These are phyloP conservation scores for Simmondsia chinensis DNA, from an alignment of 148 eudicot species.

Conservation along the genomic window DNA sequence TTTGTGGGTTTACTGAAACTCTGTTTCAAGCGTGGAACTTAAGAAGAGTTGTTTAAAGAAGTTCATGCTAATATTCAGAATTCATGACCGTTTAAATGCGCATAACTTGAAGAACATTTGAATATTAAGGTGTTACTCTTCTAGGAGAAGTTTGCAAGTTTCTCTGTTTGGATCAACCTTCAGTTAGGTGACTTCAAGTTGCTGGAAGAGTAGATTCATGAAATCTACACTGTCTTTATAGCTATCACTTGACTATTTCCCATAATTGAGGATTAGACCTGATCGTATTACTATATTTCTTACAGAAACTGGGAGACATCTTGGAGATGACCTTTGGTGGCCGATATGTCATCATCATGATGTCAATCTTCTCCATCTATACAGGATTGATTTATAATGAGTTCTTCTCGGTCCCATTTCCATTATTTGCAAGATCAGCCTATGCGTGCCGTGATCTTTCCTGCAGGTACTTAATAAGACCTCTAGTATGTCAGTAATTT, in stretches of 20 bases:
- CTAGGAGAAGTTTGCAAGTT: no score
- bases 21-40: no score
- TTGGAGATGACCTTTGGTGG: constrained; percentile 62
- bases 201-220: neutral
- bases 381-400: constrained; percentile 56
- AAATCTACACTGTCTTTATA: no score
- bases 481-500: constrained; percentile 4
- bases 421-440: constrained; percentile 42
- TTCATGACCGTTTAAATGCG: no score
- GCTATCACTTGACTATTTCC: neutral
- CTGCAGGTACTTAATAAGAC: constrained; percentile 31
- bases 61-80: no score
- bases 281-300: neutral
- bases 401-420: constrained; percentile 54
- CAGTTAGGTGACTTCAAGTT: neutral
- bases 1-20: no score
- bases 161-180: neutral
- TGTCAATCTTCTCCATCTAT: constrained; percentile 55
- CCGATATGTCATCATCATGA: constrained; percentile 51
- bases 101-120: no score
- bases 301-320: constrained; percentile 61
- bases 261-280: constrained; percentile 1
- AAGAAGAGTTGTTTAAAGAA: no score
- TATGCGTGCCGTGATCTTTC: constrained; percentile 52
- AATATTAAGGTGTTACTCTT: no score